phyloP scores from a whole-genome alignment of 768 basidiomycete genomes.

The Leccinum boreale region DNA sequence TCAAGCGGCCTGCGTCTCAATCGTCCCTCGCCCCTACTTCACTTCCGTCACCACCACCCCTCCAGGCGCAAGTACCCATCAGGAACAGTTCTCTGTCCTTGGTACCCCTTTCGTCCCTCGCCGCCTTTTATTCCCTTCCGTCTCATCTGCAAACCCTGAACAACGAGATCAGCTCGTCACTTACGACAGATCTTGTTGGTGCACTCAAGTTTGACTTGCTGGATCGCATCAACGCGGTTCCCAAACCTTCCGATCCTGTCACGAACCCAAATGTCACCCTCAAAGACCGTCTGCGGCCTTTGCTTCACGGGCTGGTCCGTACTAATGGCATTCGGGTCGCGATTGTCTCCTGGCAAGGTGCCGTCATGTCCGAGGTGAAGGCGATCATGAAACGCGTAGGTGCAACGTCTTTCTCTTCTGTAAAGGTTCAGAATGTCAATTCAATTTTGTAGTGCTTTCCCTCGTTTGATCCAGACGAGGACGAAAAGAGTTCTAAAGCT shows the following conservation, averaged over 20 bases:
- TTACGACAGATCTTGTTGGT: slow-evolving; percentile 75
- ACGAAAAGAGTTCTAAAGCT: slow-evolving; percentile 35
- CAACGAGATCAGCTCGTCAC: slow-evolving; percentile 69
- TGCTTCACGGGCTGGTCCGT: slow-evolving; percentile 74
- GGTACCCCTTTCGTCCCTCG: slow-evolving; percentile 63
- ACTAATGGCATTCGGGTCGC: slow-evolving; percentile 71
- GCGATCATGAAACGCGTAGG: slow-evolving; percentile 58
- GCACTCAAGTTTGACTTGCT: slow-evolving; percentile 66
- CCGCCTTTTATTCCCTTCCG: slow-evolving; percentile 75
- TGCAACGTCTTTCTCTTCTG: slow-evolving; percentile 8
- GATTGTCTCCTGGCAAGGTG: slow-evolving; percentile 64
- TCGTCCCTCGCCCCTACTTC: slow-evolving; percentile 24
- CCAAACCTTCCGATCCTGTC: slow-evolving; percentile 11
- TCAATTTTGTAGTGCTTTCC: slow-evolving; percentile 50
- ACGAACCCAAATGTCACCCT: slow-evolving; percentile 41
- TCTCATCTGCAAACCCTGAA: slow-evolving; percentile 67
- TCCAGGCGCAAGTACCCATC: slow-evolving; percentile 4
- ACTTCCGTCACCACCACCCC: slow-evolving; percentile 32
- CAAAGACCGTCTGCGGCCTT: slow-evolving; percentile 63
- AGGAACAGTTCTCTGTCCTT: slow-evolving; percentile 33
- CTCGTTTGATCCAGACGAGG: slow-evolving; percentile 54
- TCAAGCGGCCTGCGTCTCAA: background rate
- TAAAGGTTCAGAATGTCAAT: background rate
- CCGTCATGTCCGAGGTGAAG: slow-evolving; percentile 59
- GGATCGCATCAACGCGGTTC: slow-evolving; percentile 41